Percentiles rank a stretch among this genome's conserved stretches.
These are phyloP conservation scores for Trypanosoma congolense DNA, from an alignment of 208 protist species.

Conservation along the genomic window DNA sequence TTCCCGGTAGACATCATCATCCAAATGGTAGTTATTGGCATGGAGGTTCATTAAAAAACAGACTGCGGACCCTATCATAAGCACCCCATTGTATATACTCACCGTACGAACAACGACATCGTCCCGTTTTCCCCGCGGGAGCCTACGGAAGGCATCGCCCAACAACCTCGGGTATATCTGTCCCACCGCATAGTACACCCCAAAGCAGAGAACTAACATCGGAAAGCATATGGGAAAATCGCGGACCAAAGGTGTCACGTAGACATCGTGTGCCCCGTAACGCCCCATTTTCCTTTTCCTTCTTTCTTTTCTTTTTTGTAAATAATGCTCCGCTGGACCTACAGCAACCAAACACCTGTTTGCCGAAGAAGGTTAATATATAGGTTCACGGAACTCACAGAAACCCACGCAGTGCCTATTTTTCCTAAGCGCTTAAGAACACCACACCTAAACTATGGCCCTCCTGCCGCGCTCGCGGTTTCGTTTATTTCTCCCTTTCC, in stretches of 20 bases:
- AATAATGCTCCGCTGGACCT: too few species aligned
- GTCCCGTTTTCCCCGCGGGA: constrained; percentile 30
- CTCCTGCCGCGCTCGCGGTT: too few species aligned
- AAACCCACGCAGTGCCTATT: too few species aligned
- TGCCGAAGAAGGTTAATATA: too few species aligned
- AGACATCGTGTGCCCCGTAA: constrained; percentile 66
- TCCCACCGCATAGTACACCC: constrained; percentile 29
- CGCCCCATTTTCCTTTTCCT: constrained; percentile 7
- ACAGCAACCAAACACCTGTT: too few species aligned
- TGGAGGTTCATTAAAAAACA: constrained; percentile 52
- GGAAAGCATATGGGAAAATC: constrained; percentile 49
- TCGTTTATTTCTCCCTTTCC: too few species aligned
- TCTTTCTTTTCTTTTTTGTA: background rate
- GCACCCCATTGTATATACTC: constrained; percentile 57
- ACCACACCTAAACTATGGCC: too few species aligned
- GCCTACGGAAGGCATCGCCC: constrained; percentile 26
- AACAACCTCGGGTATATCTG: constrained; percentile 30
- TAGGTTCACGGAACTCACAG: too few species aligned
- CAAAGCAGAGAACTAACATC: constrained; percentile 58
- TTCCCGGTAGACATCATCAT: constrained; percentile 39
- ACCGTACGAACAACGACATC: constrained; percentile 64
- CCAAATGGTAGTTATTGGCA: constrained; percentile 23
- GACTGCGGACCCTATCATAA: constrained; percentile 59
- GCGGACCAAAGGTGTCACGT: constrained; percentile 51
- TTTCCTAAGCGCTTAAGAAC: too few species aligned